A percentile compares a stretch with the other conserved stretches of the same genome.
These are phyloP conservation scores for Tulasnella sp. DNA, from an alignment of 768 basidiomycete species.

Conservation along the genomic window DNA sequence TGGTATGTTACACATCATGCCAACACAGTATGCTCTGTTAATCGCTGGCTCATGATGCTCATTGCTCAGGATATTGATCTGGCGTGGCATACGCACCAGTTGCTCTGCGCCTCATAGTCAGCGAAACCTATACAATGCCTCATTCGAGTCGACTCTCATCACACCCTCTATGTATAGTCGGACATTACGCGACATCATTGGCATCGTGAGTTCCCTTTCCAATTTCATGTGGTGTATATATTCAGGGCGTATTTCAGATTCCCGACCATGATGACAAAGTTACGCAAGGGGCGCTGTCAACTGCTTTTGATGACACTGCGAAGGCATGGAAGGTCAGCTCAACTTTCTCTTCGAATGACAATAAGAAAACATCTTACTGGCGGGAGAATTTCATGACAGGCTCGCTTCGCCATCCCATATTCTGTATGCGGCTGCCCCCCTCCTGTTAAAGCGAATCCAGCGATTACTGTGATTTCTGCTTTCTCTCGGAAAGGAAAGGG, in stretches of 20 bases:
- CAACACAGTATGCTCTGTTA: background rate
- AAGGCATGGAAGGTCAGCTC: conserved; percentile 35
- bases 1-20: background rate
- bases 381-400: no score
- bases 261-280: conserved; percentile 40
- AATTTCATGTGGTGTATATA: background rate
- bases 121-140: conserved; percentile 30
- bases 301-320: conserved; percentile 41
- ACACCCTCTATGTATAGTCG: conserved; percentile 17
- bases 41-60: conserved; percentile 1
- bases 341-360: no score
- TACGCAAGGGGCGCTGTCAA: conserved; percentile 36
- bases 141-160: conserved; percentile 19
- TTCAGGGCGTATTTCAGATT: background rate
- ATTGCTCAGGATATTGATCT: conserved; percentile 5
- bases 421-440: conserved; percentile 51
- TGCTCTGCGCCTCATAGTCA: no score
- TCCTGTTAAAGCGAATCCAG: background rate
- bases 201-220: background rate
- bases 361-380: background rate
- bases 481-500: no score
- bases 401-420: conserved; percentile 44
- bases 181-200: background rate
- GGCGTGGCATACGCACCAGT: background rate
- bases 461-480: no score